Percentiles rank a stretch among this genome's conserved stretches.
phyloP scores from a whole-genome alignment of 352 stramenopile species.

The Phytophthora brassicae region DNA sequence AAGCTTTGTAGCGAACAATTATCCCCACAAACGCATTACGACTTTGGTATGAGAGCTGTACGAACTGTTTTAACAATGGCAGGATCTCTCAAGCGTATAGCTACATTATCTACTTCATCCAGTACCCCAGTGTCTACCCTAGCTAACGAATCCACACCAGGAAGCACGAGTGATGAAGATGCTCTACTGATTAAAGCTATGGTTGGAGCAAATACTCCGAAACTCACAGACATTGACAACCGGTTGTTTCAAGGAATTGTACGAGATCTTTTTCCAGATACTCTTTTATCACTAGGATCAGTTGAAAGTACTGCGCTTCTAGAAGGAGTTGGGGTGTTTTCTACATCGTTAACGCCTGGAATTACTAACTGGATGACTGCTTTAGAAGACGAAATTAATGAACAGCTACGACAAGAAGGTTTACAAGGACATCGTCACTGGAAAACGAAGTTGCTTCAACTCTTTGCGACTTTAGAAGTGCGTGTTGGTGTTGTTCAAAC shows the following conservation, averaged over 20 bases:
- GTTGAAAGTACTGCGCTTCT: conserved; percentile 20
- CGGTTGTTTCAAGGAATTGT: conserved; percentile 90
- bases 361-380: conserved; percentile 38
- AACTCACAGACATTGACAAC: conserved; percentile 90
- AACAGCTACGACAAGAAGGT: conserved; percentile 62
- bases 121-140: neutral
- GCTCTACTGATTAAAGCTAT: conserved; percentile 94
- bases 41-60: conserved; percentile 89
- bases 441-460: conserved; percentile 87
- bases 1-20: conserved; percentile 87
- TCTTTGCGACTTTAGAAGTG: conserved; percentile 93
- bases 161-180: conserved; percentile 43
- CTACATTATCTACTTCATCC: neutral
- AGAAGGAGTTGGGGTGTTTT: conserved; percentile 21
- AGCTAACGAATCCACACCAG: conserved; percentile 12
- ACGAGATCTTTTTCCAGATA: conserved; percentile 83
- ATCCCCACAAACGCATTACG: conserved; percentile 83
- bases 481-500: conserved; percentile 87
- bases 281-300: conserved; percentile 19
- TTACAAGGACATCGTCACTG: conserved; percentile 74
- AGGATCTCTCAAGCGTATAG: conserved; percentile 59
- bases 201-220: conserved; percentile 90
- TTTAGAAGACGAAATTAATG: conserved; percentile 76
- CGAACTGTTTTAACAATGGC: conserved; percentile 83
- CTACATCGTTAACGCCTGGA: neutral